Base-by-base conservation (phyloP, 345 rosid species). In the Gossypium longicalyx region DNA sequence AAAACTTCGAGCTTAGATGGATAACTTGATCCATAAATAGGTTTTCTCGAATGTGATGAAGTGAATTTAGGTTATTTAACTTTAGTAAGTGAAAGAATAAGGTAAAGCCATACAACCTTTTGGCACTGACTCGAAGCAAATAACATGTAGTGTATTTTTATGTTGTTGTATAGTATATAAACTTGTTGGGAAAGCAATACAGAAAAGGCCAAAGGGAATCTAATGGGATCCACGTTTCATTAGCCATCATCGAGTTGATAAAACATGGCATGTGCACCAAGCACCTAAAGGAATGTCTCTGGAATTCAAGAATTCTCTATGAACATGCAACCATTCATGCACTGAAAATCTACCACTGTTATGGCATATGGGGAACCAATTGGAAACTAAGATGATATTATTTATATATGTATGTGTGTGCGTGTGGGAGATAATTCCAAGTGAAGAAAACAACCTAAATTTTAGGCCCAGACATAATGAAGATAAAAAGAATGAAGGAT, bases 221-320 rank as follows among this genome's bases (percentile, higher is more conserved):
- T 29, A 29, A 49, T 25, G 60, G 73, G 47, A 49, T 49, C 4
- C 57, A 27, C 13, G 43, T 68, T 34, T 16, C 71, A 22, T 3
- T 15, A 25, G 34, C 56, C 19, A 52, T 52, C 41, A 34, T 34
- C 41, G 57, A 52, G 57, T 10, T 22, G 23, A 57, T 59, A 25
- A 51, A 69, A 27, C 45, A 51, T 27, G 16, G 23, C 73, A 69
- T 69, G 60, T 69, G 73, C 73, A 69, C 25, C 73, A 69, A 51
- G 47, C 52, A 69, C 60, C 73, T 52, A 27, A 51, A 51, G 60
- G 60, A 69, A 67, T 67, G 71, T 67, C 63, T 59, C 43, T 48
- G 22, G 23, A 48, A 48, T 67, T 67, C 29, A 43, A 34, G 57
- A 6, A 44, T 15, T 15, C 20, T 67, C 20, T 47, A 19, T 59